phyloP scores from a whole-genome alignment of 75 land plant genomes.

The Cupressus sempervirens region DNA sequence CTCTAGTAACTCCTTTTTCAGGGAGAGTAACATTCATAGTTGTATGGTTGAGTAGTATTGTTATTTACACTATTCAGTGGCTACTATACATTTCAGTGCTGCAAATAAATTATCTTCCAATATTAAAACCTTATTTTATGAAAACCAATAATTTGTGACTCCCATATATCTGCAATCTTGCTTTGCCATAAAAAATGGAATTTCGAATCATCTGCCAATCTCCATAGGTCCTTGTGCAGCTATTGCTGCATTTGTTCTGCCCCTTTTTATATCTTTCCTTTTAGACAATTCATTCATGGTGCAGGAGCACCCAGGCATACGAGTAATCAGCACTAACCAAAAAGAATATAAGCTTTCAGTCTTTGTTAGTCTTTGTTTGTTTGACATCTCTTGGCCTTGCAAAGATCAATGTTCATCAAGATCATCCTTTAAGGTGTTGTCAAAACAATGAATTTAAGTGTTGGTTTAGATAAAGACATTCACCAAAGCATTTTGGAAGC shows the following conservation, averaged over 20 bases:
- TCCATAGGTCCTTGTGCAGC: neutral
- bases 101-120: neutral
- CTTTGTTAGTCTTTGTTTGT: too few relatives aligned
- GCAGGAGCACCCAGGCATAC: too few relatives aligned
- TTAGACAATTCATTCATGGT: neutral
- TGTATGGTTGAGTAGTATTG: neutral
- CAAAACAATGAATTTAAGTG: too few relatives aligned
- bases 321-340: too few relatives aligned
- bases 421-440: too few relatives aligned
- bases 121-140: neutral
- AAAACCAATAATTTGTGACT: neutral
- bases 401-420: too few relatives aligned
- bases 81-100: neutral
- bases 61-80: neutral
- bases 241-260: neutral
- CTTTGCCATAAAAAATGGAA: neutral
- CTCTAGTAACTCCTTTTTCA: neutral
- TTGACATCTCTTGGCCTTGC: too few relatives aligned
- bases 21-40: neutral
- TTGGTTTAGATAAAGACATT: too few relatives aligned
- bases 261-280: neutral
- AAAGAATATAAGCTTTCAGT: too few relatives aligned
- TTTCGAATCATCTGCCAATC: neutral
- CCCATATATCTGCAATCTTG: neutral
- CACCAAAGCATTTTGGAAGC: too few relatives aligned